Evolutionary conservation across 2,329 filamentous ascomycete species (phyloP).

Genomic region (Fusarium neocosmosporiellum): DNA sequence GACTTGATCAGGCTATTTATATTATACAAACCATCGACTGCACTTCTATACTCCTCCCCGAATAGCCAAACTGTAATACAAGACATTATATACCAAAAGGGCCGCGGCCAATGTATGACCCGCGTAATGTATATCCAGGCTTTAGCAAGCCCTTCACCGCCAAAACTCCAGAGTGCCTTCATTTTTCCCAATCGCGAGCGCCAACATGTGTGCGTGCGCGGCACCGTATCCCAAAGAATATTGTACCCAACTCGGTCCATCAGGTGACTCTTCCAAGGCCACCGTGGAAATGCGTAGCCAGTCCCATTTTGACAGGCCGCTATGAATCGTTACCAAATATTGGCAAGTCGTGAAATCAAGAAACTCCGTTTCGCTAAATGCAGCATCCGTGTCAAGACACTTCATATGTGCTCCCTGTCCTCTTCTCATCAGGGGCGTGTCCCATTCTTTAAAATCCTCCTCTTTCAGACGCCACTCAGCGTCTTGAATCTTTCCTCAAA

Average conservation of each 20-base stretch:
- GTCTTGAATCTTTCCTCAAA: conserved; percentile 53
- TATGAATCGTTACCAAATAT: conserved; percentile 28
- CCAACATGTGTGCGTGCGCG: conserved; percentile 14
- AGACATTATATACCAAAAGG: conserved; percentile 45
- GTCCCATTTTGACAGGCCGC: conserved; percentile 19
- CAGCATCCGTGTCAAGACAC: conserved; percentile 37
- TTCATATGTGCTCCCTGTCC: conserved; percentile 23
- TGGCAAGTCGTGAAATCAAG: conserved; percentile 41
- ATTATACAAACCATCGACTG: conserved; percentile 19
- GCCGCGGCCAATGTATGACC: conserved; percentile 16
- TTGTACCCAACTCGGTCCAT: conserved; percentile 23
- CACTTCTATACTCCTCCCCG: not conserved
- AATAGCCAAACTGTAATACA: conserved; percentile 36
- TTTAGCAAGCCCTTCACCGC: conserved; percentile 1
- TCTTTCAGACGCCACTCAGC: conserved; percentile 43
- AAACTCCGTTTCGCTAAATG: conserved; percentile 55
- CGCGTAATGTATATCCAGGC: conserved; percentile 22
- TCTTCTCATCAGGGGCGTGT: conserved; percentile 20
- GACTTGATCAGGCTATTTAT: not conserved
- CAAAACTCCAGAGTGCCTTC: conserved; percentile 20
- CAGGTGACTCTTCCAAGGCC: conserved; percentile 24
- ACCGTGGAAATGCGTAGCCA: conserved; percentile 11
- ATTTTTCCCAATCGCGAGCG: conserved; percentile 31
- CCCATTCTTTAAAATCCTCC: conserved; percentile 6
- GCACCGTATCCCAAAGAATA: conserved; percentile 23